phyloP scores from a whole-genome alignment of 805 yeast species.

The Alloascoidea africana region DNA sequence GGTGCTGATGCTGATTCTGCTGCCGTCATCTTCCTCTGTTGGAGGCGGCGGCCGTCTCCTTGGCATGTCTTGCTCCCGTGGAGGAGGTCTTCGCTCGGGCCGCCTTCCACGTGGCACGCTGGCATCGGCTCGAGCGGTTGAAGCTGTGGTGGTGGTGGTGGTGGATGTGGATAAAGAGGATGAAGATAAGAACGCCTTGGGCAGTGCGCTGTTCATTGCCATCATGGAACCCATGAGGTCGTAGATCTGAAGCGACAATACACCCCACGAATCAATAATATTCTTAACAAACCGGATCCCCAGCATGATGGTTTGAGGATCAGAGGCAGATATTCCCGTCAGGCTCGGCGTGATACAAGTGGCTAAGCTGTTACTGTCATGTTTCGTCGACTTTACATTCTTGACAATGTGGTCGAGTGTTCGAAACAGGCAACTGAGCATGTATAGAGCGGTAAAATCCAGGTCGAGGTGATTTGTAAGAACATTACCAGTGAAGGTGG shows the following conservation, averaged over 20 bases:
- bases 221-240: constrained; percentile 7
- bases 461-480: constrained; percentile 17
- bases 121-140: no score
- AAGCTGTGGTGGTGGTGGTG: constrained; percentile 9
- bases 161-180: constrained; percentile 6
- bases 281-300: constrained; percentile 39
- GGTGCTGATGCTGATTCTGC: constrained; percentile 2
- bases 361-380: constrained; percentile 18
- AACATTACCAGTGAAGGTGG: constrained; percentile 24
- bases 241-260: constrained; percentile 11
- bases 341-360: constrained; percentile 38
- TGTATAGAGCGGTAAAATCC: constrained; percentile 10
- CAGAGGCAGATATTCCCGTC: constrained; percentile 33
- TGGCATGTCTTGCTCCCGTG: no score
- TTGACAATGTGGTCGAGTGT: constrained; percentile 27
- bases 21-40: no score
- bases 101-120: no score
- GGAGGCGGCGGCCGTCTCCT: no score
- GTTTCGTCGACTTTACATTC: constrained; percentile 25
- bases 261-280: constrained; percentile 34
- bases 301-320: constrained; percentile 31
- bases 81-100: no score
- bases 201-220: constrained; percentile 6
- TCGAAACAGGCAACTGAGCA: constrained; percentile 27
- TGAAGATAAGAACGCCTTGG: constrained; percentile 5